Conservation (phyloP, 2,329 filamentous ascomycete genomes). For the Scedosporium dehoogii region DNA sequence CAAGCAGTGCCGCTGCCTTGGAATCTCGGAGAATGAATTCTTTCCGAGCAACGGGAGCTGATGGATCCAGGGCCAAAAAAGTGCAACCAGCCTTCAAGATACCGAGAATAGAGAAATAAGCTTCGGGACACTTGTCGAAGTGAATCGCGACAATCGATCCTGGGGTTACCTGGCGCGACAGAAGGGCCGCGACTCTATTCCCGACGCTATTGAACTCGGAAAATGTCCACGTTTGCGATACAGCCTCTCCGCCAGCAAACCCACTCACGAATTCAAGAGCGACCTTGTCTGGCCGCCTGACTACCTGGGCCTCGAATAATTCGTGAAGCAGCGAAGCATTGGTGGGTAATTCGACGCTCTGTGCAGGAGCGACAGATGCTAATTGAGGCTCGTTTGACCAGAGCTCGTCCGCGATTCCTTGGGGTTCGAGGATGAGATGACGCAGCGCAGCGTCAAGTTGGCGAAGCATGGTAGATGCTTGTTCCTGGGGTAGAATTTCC, state of each 20-base stretch:
- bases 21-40: constrained; percentile 72
- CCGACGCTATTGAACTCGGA: constrained; percentile 58
- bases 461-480: constrained; percentile 54
- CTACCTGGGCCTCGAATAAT: constrained; percentile 60
- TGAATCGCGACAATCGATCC: constrained; percentile 64
- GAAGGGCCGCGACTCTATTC: constrained; percentile 60
- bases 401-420: constrained; percentile 29
- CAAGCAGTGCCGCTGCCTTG: constrained; percentile 51
- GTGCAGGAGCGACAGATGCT: constrained; percentile 58
- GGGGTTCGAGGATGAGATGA: constrained; percentile 42
- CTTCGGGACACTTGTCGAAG: constrained; percentile 78
- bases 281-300: constrained; percentile 41
- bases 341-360: constrained; percentile 44
- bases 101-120: constrained; percentile 72
- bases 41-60: constrained; percentile 62
- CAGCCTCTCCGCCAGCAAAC: constrained; percentile 26
- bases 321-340: constrained; percentile 59
- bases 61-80: constrained; percentile 71
- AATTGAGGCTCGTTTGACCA: constrained; percentile 24
- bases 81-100: constrained; percentile 74
- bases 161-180: constrained; percentile 38
- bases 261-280: constrained; percentile 68
- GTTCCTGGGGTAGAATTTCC: constrained; percentile 55
- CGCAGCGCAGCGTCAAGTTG: constrained; percentile 64
- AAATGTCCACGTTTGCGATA: constrained; percentile 56